phyloP scores from a whole-genome alignment of 305 asterid genomes.

The Fraxinus greggii region DNA sequence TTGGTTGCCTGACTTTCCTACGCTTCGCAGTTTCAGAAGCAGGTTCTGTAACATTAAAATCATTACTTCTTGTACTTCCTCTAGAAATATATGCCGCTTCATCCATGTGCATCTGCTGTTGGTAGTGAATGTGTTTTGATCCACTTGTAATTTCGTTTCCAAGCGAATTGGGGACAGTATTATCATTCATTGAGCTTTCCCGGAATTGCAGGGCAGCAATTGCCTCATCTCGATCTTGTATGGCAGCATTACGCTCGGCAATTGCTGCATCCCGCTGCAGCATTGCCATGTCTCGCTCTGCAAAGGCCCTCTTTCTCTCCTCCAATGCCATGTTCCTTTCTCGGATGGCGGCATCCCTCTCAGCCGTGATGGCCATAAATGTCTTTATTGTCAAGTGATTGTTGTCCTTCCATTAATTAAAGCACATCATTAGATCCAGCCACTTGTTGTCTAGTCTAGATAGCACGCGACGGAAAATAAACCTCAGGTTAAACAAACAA shows the following conservation, averaged over 20 bases:
- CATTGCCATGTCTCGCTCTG: slow-evolving; percentile 92
- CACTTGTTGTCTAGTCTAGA: neutral
- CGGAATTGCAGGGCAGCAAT: slow-evolving; percentile 53
- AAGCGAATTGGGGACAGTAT: slow-evolving; percentile 46
- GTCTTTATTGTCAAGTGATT: slow-evolving; percentile 73
- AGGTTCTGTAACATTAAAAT: slow-evolving; percentile 34
- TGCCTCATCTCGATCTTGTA: slow-evolving; percentile 76
- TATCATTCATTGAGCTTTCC: slow-evolving; percentile 54
- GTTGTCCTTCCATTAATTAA: slow-evolving; percentile 54
- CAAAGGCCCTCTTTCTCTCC: slow-evolving; percentile 85
- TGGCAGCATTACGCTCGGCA: slow-evolving; percentile 73
- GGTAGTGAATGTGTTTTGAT: slow-evolving; percentile 47
- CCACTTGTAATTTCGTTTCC: slow-evolving; percentile 42
- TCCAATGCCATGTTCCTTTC: slow-evolving; percentile 91
- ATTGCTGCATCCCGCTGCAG: slow-evolving; percentile 87
- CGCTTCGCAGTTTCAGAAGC: slow-evolving; percentile 48
- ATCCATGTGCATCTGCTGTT: slow-evolving; percentile 40
- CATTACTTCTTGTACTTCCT: slow-evolving; percentile 36
- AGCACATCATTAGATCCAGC: slow-evolving; percentile 11
- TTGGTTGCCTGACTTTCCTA: slow-evolving; percentile 52
- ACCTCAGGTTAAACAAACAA: neutral
- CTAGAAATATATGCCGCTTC: slow-evolving; percentile 48
- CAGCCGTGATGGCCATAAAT: slow-evolving; percentile 86
- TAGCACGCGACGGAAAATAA: neutral
- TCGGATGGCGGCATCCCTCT: slow-evolving; percentile 89